Evolutionary conservation across 2,329 filamentous ascomycete genomes (phyloP).

Genomic region (Grosmannia penicillata): DNA sequence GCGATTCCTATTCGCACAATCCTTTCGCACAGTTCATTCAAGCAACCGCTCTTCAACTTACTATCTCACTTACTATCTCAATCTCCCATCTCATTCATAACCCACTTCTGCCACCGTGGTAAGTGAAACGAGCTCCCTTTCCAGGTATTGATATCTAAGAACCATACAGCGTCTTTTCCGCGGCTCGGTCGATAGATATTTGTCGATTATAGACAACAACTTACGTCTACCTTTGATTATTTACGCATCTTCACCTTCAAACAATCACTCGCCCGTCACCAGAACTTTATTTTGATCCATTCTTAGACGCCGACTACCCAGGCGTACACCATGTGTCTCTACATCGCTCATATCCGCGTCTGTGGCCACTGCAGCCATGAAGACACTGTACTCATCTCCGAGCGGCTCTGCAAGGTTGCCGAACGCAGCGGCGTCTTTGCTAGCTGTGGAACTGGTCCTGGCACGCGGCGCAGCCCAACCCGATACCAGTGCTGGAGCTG

Average conservation of each 20-base stretch:
- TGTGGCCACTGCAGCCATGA: constrained; percentile 21
- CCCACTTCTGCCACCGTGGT: too few species aligned
- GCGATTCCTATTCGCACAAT: not conserved
- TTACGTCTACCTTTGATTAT: too few species aligned
- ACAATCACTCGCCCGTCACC: too few species aligned
- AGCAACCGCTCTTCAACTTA: not conserved
- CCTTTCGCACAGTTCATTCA: not conserved
- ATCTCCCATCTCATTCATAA: too few species aligned
- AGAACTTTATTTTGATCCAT: too few species aligned
- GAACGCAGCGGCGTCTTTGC: constrained; percentile 21
- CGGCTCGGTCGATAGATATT: too few species aligned
- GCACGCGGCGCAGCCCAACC: constrained; percentile 16
- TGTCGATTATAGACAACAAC: too few species aligned
- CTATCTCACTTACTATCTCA: not conserved
- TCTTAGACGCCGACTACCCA: too few species aligned
- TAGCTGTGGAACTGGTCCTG: constrained; percentile 20
- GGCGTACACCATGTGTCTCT: constrained; percentile 22
- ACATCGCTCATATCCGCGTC: constrained; percentile 22
- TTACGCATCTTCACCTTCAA: too few species aligned
- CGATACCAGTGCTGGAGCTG: constrained; percentile 24
- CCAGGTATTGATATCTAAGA: too few species aligned
- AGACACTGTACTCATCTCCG: constrained; percentile 26
- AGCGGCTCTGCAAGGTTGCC: constrained; percentile 20
- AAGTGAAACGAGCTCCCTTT: too few species aligned
- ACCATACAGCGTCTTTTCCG: too few species aligned